Percentiles rank a stretch among this genome's conserved stretches.
These are phyloP conservation scores for Fonsecaea multimorphosa DNA, from an alignment of 2,329 filamentous ascomycete genomes.

Conservation along the genomic window DNA sequence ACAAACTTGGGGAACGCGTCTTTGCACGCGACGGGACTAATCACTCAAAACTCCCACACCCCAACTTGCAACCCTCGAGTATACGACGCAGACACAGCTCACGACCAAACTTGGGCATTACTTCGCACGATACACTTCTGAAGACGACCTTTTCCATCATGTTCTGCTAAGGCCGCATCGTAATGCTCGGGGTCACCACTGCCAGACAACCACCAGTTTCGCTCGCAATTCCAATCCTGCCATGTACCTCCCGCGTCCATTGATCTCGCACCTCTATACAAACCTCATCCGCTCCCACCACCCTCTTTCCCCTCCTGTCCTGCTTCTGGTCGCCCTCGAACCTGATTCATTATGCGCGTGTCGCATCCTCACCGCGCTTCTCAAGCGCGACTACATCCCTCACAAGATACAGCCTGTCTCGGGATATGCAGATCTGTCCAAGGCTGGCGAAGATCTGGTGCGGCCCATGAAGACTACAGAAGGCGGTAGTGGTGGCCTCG, in stretches of 20 bases:
- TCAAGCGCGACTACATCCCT: constrained; percentile 96
- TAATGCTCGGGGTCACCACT: constrained; percentile 21
- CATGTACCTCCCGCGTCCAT: constrained; percentile 93
- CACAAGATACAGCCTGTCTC: constrained; percentile 96
- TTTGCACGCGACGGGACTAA: constrained; percentile 6
- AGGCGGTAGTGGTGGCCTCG: constrained; percentile 84
- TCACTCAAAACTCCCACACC: neutral
- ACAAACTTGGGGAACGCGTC: constrained; percentile 14
- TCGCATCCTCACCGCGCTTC: constrained; percentile 87
- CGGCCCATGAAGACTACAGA: constrained; percentile 83
- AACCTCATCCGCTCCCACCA: constrained; percentile 87
- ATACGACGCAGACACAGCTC: neutral
- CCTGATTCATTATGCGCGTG: constrained; percentile 95
- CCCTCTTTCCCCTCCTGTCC: constrained; percentile 86
- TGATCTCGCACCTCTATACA: constrained; percentile 89
- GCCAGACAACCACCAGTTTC: constrained; percentile 4
- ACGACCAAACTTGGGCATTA: neutral
- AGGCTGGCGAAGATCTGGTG: constrained; percentile 78
- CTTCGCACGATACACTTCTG: neutral
- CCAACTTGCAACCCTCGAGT: neutral
- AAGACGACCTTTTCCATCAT: neutral
- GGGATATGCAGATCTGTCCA: constrained; percentile 87
- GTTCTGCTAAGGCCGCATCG: constrained; percentile 2
- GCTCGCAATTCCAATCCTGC: constrained; percentile 12
- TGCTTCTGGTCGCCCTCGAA: constrained; percentile 84